Evolutionary conservation across 73 alveolate species (phyloP).

Genomic region (Tetrahymena borealis): DNA sequence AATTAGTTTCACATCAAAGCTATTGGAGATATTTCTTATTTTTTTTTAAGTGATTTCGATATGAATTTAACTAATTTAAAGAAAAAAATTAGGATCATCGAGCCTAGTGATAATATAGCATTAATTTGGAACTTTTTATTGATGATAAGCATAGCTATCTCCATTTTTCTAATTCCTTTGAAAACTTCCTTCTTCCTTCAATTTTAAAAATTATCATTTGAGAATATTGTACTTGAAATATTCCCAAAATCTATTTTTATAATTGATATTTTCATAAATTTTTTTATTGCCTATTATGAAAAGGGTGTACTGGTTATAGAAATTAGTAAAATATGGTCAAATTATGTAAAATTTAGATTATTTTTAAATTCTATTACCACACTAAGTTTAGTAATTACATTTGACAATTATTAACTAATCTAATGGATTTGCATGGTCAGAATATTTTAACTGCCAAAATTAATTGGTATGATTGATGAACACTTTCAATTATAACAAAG

Average conservation of each 20-base stretch:
- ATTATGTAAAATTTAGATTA: conserved; percentile 53
- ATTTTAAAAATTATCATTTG: not conserved
- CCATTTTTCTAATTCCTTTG: not conserved
- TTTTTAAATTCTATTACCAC: conserved; percentile 48
- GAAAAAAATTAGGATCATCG: not conserved
- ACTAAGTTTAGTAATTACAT: conserved; percentile 14
- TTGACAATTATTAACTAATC: not conserved
- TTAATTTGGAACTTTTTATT: not conserved
- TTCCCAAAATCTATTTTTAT: conserved; percentile 38
- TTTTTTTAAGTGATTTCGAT: not conserved
- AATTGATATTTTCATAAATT: conserved; percentile 48
- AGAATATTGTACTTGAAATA: not conserved
- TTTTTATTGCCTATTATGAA: conserved; percentile 62
- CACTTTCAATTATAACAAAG: conserved; percentile 36
- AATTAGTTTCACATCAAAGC: not conserved
- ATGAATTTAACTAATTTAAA: not conserved
- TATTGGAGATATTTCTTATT: not conserved
- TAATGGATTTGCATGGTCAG: not conserved
- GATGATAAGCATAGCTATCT: not conserved
- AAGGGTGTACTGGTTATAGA: conserved; percentile 51
- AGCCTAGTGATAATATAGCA: not conserved
- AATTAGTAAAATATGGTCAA: conserved; percentile 36
- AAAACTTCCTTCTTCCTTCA: not conserved
- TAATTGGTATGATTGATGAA: conserved; percentile 42
- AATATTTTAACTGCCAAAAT: not conserved